Percentiles rank a stretch among this genome's conserved stretches.
Evolutionary conservation across 495 filamentous ascomycete species (phyloP).

Genomic region (Neurospora cerealis): DNA sequence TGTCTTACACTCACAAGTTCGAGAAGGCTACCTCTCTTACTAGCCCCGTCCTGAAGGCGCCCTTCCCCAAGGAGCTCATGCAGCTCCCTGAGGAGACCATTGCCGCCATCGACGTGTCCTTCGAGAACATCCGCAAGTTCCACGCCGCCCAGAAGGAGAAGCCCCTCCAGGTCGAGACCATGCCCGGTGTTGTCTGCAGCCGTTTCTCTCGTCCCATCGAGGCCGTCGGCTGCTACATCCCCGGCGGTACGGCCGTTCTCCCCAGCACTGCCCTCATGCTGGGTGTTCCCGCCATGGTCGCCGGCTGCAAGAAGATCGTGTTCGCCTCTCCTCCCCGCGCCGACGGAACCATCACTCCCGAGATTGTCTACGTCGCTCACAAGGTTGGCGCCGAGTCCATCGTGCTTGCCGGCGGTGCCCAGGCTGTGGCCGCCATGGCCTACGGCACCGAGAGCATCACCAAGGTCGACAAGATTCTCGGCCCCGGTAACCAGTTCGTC

Average conservation of each 20-base stretch:
- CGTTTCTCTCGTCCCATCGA: conserved; percentile 91
- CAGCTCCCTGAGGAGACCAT: conserved; percentile 69
- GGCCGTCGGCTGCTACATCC: conserved; percentile 87
- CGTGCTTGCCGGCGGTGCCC: conserved; percentile 88
- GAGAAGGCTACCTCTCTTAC: conserved; percentile 87
- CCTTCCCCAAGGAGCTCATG: conserved; percentile 80
- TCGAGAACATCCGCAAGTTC: conserved; percentile 88
- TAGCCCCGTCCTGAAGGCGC: conserved; percentile 78
- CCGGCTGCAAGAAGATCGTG: conserved; percentile 93
- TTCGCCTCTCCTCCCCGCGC: conserved; percentile 82
- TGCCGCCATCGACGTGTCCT: conserved; percentile 85
- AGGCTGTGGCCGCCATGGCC: conserved; percentile 86
- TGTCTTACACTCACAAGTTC: conserved; percentile 93
- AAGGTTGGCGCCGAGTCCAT: conserved; percentile 93
- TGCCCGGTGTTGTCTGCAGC: conserved; percentile 92
- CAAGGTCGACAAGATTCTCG: conserved; percentile 98
- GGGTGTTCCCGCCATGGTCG: conserved; percentile 93
- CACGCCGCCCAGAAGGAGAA: conserved; percentile 79
- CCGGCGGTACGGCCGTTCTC: conserved; percentile 89
- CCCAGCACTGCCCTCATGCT: conserved; percentile 96
- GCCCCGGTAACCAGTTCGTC: conserved; percentile 96
- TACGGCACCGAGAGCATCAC: conserved; percentile 74
- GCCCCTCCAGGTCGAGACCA: conserved; percentile 78
- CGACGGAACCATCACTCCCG: conserved; percentile 85
- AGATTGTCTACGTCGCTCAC: conserved; percentile 97